Percentiles rank a stretch among this genome's conserved stretches.
Evolutionary conservation across 1,284 basidiomycete genomes (phyloP).

Genomic region (Schizophyllum amplum): DNA sequence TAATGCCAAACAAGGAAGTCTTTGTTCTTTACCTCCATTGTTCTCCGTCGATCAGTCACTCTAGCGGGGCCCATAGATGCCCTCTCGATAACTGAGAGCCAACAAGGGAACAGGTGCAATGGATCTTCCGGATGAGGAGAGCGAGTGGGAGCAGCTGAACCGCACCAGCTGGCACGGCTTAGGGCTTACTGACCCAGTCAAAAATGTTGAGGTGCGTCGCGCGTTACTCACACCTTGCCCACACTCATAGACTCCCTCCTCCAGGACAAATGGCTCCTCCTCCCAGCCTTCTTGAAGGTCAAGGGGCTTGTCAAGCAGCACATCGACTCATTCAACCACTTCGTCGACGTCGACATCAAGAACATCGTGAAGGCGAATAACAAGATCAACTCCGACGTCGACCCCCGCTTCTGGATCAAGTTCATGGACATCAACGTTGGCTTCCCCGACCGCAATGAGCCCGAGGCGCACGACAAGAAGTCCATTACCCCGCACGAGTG

Average conservation of each 20-base stretch:
- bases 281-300: slow-evolving; percentile 92
- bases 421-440: slow-evolving; percentile 95
- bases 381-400: slow-evolving; percentile 93
- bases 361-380: slow-evolving; percentile 94
- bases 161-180: slow-evolving; percentile 61
- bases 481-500: slow-evolving; percentile 94
- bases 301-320: slow-evolving; percentile 99
- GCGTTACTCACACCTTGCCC: not conserved
- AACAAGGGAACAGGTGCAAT: not conserved
- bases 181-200: slow-evolving; percentile 71
- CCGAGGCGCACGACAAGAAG: slow-evolving; percentile 70
- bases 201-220: slow-evolving; percentile 65
- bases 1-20: not conserved
- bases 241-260: not conserved
- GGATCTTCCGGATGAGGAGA: slow-evolving; percentile 25
- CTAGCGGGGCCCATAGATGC: no score
- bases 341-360: slow-evolving; percentile 95
- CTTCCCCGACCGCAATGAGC: slow-evolving; percentile 84
- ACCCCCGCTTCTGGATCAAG: slow-evolving; percentile 95
- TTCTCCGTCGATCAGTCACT: not conserved
- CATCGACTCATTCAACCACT: slow-evolving; percentile 99
- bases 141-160: slow-evolving; percentile 55
- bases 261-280: slow-evolving; percentile 95
- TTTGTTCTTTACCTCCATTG: not conserved
- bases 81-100: no score